These are phyloP conservation scores for Fusarium xyrophilum DNA, from an alignment of 2,329 filamentous ascomycete genomes.

Conservation along the genomic window DNA sequence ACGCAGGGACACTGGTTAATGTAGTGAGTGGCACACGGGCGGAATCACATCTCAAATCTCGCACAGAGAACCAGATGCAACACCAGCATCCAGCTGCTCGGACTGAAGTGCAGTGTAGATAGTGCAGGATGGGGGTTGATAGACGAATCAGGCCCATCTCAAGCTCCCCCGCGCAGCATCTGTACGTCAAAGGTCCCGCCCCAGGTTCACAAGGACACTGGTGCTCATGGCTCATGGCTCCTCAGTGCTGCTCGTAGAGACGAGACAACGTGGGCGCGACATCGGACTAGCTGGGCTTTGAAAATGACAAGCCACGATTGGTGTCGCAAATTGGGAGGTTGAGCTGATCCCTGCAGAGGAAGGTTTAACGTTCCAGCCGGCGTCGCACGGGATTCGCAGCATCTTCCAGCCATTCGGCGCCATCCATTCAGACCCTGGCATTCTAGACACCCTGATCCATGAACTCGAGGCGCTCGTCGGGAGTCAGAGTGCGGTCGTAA, in stretches of 20 bases:
- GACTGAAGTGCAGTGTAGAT: constrained; percentile 15
- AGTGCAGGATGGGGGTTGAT: constrained; percentile 27
- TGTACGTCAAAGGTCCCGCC: constrained; percentile 40
- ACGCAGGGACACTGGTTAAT: constrained; percentile 19
- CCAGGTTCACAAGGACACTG: constrained; percentile 21
- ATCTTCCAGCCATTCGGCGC: constrained; percentile 38
- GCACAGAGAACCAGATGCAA: constrained; percentile 21
- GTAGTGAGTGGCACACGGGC: constrained; percentile 9
- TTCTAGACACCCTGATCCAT: constrained; percentile 17
- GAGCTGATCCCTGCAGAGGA: constrained; percentile 34
- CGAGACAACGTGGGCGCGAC: constrained; percentile 40
- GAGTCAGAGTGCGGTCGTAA: constrained; percentile 34
- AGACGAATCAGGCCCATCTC: constrained; percentile 33
- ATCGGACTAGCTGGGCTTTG: constrained; percentile 44
- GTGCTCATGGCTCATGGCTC: constrained; percentile 23
- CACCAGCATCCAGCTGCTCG: constrained; percentile 36
- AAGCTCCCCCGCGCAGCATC: constrained; percentile 39
- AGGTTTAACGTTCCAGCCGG: constrained; percentile 42
- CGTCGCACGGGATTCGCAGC: constrained; percentile 35
- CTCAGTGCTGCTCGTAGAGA: constrained; percentile 11
- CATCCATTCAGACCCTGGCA: constrained; percentile 24
- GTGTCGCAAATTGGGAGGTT: constrained; percentile 36
- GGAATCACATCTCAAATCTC: constrained; percentile 35
- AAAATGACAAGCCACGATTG: constrained; percentile 45
- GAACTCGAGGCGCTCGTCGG: constrained; percentile 13